Evolutionary conservation across 2,329 filamentous ascomycete species (phyloP), one percentile per base, ranked within the genome.

Genomic region (Ascochyta clinopodiicola): DNA sequence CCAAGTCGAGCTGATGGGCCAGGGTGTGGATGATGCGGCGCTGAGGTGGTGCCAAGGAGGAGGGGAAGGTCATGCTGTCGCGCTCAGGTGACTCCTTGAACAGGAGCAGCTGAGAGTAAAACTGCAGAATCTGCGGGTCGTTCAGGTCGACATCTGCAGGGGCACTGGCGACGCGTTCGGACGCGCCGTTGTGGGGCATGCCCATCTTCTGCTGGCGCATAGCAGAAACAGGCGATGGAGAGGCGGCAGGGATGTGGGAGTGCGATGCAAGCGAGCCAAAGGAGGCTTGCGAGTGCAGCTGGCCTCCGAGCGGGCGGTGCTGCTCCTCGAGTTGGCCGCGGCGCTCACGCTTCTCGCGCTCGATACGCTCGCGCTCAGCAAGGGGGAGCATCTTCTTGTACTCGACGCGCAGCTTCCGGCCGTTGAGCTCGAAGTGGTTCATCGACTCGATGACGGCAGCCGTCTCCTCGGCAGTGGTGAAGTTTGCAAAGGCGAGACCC

Each of bases 341-440:
- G 66, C 95, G 90, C 79, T 98, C 94, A 54, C 95, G 86, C 86
- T 98, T 99, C 78, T 98, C 95, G 6, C 95, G 86, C 77, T 99
- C 95, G 65, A 99, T 98, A 36, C 95, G 86, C 77, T 99, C 95
- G 47, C 95, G 86, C 77, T 98, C 95, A 29, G 93, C 91, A 62
- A 96, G 86, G 0, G 95, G 95, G 5, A 99, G 85, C 95, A 99
- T 98, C 80, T 98, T 98, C 83, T 99, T 99, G 81, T 98, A 99
- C 77, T 99, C 95, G 24, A 99, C 95, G 44, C 95, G 86, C 64
- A 99, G 80, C 79, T 98, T 98, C 58, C 95, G 86, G 40, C 95
- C 95, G 73, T 96, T 92, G 8, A 99, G 86, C 71, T 98, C 95
- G 76, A 97, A 90, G 67, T 96, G 92, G 72, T 99, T 99, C 84